Percentiles rank a stretch among this genome's conserved stretches.
Evolutionary conservation across 352 stramenopile genomes (phyloP).

Genomic region (Phytopythium ostracodes): DNA sequence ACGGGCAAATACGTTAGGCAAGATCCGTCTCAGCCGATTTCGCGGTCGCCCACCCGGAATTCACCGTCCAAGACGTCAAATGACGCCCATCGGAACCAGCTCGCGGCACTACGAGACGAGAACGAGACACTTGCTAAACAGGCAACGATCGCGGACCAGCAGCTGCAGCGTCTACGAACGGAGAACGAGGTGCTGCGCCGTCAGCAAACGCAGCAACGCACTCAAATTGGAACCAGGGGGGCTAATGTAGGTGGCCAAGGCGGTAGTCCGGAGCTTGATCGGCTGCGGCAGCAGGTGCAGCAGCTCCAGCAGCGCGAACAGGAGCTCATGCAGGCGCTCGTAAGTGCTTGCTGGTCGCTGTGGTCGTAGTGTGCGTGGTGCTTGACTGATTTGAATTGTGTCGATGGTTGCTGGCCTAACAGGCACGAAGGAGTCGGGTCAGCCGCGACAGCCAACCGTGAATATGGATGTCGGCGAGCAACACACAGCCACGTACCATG

Average conservation of each 20-base stretch:
- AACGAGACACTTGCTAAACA: constrained; percentile 45
- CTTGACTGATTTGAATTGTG: not conserved
- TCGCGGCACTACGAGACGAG: constrained; percentile 58
- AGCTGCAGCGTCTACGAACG: constrained; percentile 26
- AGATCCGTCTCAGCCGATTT: constrained; percentile 9
- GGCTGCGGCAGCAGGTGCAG: constrained; percentile 54
- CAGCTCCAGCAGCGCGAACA: constrained; percentile 75
- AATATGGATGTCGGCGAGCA: not conserved
- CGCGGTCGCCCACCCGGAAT: not conserved
- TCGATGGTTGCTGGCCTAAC: not conserved
- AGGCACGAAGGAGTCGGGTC: constrained; percentile 51
- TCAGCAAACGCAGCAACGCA: constrained; percentile 4
- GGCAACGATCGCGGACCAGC: constrained; percentile 20
- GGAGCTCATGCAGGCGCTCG: constrained; percentile 79
- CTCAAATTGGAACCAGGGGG: constrained; percentile 4
- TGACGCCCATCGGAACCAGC: constrained; percentile 33
- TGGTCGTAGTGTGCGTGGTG: no score
- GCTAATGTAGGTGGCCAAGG: constrained; percentile 1
- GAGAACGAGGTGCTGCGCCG: constrained; percentile 45
- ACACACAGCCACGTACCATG: no score
- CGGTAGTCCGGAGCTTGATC: constrained; percentile 16
- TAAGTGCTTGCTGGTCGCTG: no score
- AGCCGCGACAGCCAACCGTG: constrained; percentile 25
- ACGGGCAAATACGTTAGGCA: constrained; percentile 5
- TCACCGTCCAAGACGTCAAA: constrained; percentile 11